These are phyloP conservation scores for Starmera caribaea DNA, from an alignment of 805 yeast species.

Conservation along the genomic window DNA sequence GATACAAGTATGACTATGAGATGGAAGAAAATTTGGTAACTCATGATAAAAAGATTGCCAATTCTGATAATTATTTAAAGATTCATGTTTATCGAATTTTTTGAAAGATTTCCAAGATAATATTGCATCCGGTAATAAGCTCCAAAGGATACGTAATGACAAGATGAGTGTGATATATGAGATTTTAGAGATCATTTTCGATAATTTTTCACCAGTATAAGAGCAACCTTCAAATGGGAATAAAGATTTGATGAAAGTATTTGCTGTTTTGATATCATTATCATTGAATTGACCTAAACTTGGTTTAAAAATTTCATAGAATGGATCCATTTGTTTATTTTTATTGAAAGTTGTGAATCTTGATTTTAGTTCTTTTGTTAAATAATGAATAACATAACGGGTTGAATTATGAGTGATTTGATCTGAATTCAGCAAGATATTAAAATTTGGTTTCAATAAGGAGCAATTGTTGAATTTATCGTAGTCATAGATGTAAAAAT, in stretches of 20 bases:
- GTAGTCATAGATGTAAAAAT: slow-evolving; percentile 24
- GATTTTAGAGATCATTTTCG: slow-evolving; percentile 13
- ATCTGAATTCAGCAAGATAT: slow-evolving; percentile 9
- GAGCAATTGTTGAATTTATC: slow-evolving; percentile 20
- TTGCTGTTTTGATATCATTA: slow-evolving; percentile 19
- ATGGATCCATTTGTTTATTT: slow-evolving; percentile 7
- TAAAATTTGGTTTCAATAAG: slow-evolving; percentile 14
- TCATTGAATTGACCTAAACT: slow-evolving; percentile 24
- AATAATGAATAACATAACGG: slow-evolving; percentile 23
- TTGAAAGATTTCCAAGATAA: slow-evolving; percentile 25
- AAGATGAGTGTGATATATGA: slow-evolving; percentile 19
- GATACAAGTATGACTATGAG: slow-evolving; percentile 25
- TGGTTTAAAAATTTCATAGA: slow-evolving; percentile 25
- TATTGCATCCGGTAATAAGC: slow-evolving; percentile 23
- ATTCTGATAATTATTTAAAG: slow-evolving; percentile 12
- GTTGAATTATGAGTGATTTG: slow-evolving; percentile 23
- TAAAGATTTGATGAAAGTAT: slow-evolving; percentile 18
- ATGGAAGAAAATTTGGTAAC: slow-evolving; percentile 24
- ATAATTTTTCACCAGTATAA: slow-evolving; percentile 20
- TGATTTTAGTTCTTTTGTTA: slow-evolving; percentile 22
- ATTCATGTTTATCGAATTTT: slow-evolving; percentile 19
- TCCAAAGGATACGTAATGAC: slow-evolving; percentile 24
- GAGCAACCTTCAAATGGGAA: slow-evolving; percentile 30
- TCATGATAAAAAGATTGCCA: slow-evolving; percentile 23
- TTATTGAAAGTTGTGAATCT: slow-evolving; percentile 11